A percentile compares a stretch with the other conserved stretches of the same genome.
These are phyloP conservation scores for Skeletonema tropicum DNA, from an alignment of 108 stramenopile genomes.

Conservation along the genomic window DNA sequence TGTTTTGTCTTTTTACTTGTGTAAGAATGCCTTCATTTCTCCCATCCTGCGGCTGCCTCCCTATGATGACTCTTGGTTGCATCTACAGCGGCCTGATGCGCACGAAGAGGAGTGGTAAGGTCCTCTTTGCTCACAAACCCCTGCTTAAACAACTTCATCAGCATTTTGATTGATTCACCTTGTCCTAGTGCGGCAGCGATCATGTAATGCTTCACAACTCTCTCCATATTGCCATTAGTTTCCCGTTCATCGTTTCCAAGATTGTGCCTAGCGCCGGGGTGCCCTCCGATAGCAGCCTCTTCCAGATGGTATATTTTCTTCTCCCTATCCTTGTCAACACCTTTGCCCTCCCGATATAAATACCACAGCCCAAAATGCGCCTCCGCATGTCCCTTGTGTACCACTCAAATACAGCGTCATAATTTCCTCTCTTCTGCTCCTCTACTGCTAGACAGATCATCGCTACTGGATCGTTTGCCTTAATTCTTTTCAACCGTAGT, in stretches of 20 bases:
- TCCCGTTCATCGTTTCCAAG: background rate
- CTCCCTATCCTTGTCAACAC: background rate
- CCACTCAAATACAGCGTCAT: background rate
- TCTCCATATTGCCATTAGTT: background rate
- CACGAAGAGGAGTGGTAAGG: background rate
- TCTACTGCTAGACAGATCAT: background rate
- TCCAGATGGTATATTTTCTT: background rate
- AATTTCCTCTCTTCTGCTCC: background rate
- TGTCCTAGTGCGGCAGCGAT: background rate
- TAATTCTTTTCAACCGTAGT: background rate
- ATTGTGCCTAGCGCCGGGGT: background rate
- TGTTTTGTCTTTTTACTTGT: too few relatives aligned
- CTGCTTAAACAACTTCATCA: background rate
- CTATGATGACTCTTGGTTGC: background rate
- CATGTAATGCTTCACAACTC: background rate
- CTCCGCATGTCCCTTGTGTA: background rate
- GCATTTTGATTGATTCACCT: background rate
- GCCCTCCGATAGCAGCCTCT: background rate
- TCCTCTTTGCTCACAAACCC: background rate
- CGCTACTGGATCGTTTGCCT: background rate
- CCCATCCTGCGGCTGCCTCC: background rate
- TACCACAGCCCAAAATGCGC: too few relatives aligned
- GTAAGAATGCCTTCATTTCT: too few relatives aligned
- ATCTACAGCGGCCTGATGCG: background rate
- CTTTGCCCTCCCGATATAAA: too few relatives aligned